These are phyloP conservation scores for Dacryopinax spathularia DNA, from an alignment of 768 basidiomycete genomes.

Conservation along the genomic window DNA sequence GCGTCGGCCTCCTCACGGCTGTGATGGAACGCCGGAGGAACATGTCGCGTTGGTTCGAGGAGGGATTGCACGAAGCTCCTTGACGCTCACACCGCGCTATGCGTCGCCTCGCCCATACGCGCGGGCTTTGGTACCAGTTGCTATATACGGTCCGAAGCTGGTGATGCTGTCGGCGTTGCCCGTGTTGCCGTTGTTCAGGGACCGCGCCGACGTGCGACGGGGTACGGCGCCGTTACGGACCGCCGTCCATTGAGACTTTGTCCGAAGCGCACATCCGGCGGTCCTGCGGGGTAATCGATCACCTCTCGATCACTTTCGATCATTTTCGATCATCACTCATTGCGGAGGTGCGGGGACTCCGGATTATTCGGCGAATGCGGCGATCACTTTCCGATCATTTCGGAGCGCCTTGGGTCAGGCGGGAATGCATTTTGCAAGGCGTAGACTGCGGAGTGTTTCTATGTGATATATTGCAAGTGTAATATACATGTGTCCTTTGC, in stretches of 20 bases:
- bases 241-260: neutral
- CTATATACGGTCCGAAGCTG: neutral
- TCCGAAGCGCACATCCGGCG: neutral
- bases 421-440: no score
- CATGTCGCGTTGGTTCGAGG: neutral
- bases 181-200: no score
- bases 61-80: no score
- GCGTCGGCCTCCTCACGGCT: neutral
- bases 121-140: neutral
- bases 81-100: no score
- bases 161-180: neutral
- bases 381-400: neutral
- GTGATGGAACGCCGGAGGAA: neutral
- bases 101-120: neutral
- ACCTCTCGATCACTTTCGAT: neutral
- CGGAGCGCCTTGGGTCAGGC: neutral
- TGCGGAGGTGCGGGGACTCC: neutral
- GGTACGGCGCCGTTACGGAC: neutral
- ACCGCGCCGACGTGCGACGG: neutral
- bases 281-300: neutral
- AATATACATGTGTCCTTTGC: neutral
- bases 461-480: neutral
- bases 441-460: no score
- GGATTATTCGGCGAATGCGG: neutral
- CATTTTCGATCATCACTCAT: neutral